Percentiles rank a stretch among this genome's conserved stretches.
These are phyloP conservation scores for Talaromyces wortmannii DNA, from an alignment of 495 filamentous ascomycete species.

Conservation along the genomic window DNA sequence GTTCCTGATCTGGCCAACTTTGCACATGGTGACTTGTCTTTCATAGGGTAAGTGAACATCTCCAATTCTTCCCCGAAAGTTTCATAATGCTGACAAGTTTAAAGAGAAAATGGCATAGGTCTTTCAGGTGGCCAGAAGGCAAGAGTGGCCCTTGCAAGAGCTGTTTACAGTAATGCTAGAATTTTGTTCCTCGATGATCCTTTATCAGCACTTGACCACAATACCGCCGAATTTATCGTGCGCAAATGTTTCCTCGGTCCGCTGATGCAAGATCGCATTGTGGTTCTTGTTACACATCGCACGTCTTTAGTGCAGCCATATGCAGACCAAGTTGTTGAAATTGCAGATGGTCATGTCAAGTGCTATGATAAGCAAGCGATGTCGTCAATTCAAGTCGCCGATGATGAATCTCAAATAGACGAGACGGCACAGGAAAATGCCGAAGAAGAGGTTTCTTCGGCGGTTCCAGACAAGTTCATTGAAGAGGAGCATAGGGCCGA, in stretches of 20 bases:
- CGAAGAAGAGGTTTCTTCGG: slow-evolving; percentile 37
- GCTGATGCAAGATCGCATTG: slow-evolving; percentile 52
- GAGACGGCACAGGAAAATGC: slow-evolving; percentile 27
- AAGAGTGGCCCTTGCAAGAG: slow-evolving; percentile 61
- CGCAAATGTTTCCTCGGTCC: slow-evolving; percentile 59
- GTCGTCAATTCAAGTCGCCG: slow-evolving; percentile 9
- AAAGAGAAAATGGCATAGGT: slow-evolving; percentile 53
- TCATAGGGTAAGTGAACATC: slow-evolving; percentile 39
- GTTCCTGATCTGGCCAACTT: slow-evolving; percentile 57
- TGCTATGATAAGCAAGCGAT: slow-evolving; percentile 35
- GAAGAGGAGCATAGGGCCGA: slow-evolving; percentile 72
- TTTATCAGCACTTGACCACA: slow-evolving; percentile 62
- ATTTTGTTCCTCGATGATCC: slow-evolving; percentile 66
- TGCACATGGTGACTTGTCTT: slow-evolving; percentile 59
- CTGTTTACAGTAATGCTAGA: slow-evolving; percentile 59
- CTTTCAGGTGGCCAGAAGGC: slow-evolving; percentile 68
- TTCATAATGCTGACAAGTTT: too few relatives aligned
- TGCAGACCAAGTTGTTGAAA: slow-evolving; percentile 62
- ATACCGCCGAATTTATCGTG: slow-evolving; percentile 68
- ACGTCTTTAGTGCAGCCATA: slow-evolving; percentile 57
- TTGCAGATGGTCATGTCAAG: slow-evolving; percentile 47
- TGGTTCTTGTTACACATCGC: slow-evolving; percentile 75
- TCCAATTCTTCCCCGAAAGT: too few relatives aligned
- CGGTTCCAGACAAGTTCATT: slow-evolving; percentile 68
- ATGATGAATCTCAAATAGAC: slow-evolving; percentile 21